These are phyloP conservation scores for Parietichytrium sp. DNA, from an alignment of 108 stramenopile genomes.

Conservation along the genomic window DNA sequence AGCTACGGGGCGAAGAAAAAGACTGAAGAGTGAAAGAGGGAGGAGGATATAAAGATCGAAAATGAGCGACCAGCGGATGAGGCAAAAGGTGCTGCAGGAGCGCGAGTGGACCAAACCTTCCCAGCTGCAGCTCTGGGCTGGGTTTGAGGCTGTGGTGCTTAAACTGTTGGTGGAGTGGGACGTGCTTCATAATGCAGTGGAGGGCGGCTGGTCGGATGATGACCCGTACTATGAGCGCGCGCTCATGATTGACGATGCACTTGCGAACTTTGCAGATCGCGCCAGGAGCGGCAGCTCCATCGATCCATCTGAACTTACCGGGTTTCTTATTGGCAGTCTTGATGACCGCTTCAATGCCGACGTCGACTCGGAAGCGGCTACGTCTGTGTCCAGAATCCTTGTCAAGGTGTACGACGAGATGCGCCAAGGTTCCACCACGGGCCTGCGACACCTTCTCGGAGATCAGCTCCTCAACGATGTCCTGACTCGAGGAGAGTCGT, in stretches of 20 bases:
- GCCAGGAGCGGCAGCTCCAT: background rate
- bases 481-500: too few species aligned
- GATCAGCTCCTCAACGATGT: background rate
- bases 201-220: conserved; percentile 19
- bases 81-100: conserved; percentile 24
- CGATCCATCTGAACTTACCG: background rate
- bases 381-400: background rate
- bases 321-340: conserved; percentile 13
- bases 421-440: background rate
- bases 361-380: background rate
- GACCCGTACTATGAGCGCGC: conserved; percentile 3
- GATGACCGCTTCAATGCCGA: conserved; percentile 36
- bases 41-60: too few species aligned
- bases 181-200: conserved; percentile 3
- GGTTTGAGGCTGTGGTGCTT: conserved; percentile 14
- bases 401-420: background rate
- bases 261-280: conserved; percentile 28
- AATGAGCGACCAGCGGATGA: too few species aligned
- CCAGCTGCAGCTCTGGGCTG: background rate
- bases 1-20: too few species aligned
- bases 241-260: background rate
- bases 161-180: conserved; percentile 30
- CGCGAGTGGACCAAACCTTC: conserved; percentile 17
- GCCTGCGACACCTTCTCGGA: conserved; percentile 22
- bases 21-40: too few species aligned